Evolutionary conservation across 345 rosid species (phyloP).

Genomic region (Balakata baccata): DNA sequence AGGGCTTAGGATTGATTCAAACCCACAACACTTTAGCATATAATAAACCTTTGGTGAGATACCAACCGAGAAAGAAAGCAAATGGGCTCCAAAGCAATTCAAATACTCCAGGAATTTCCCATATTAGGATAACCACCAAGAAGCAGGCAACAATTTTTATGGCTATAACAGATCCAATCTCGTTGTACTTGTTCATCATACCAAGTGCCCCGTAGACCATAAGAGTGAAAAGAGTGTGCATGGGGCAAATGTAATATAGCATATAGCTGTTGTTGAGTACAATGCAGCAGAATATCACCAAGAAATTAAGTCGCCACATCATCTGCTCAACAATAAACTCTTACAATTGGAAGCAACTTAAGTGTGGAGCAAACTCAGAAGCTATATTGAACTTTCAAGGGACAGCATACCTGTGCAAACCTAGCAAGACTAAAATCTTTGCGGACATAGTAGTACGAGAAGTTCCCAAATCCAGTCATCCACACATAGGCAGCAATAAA

Average conservation of each 20-base stretch:
- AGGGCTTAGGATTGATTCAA: conserved; percentile 10
- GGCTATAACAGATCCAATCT: conserved; percentile 72
- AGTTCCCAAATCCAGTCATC: conserved; percentile 99
- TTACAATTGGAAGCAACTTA: conserved; percentile 25
- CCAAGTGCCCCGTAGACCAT: conserved; percentile 98
- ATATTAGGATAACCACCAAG: conserved; percentile 73
- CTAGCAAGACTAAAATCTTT: conserved; percentile 92
- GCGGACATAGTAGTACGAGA: conserved; percentile 93
- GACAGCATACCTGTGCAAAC: conserved; percentile 82
- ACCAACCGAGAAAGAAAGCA: conserved; percentile 77
- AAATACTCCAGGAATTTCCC: conserved; percentile 96
- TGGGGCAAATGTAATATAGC: conserved; percentile 96
- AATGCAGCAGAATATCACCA: conserved; percentile 81
- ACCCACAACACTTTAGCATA: conserved; percentile 9
- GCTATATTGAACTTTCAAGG: conserved; percentile 3
- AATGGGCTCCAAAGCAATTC: conserved; percentile 94
- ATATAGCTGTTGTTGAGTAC: conserved; percentile 84
- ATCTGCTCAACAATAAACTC: conserved; percentile 52
- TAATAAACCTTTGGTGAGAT: conserved; percentile 20
- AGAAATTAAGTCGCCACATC: conserved; percentile 99
- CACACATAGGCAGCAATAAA: conserved; percentile 98
- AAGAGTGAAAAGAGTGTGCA: conserved; percentile 98
- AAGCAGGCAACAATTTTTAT: conserved; percentile 69
- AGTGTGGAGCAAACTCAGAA: conserved; percentile 8
- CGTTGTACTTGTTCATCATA: conserved; percentile 85